Evolutionary conservation across 2,329 filamentous ascomycete genomes (phyloP), one percentile per base, ranked within the genome.

Genomic region (Trichophyton simii): DNA sequence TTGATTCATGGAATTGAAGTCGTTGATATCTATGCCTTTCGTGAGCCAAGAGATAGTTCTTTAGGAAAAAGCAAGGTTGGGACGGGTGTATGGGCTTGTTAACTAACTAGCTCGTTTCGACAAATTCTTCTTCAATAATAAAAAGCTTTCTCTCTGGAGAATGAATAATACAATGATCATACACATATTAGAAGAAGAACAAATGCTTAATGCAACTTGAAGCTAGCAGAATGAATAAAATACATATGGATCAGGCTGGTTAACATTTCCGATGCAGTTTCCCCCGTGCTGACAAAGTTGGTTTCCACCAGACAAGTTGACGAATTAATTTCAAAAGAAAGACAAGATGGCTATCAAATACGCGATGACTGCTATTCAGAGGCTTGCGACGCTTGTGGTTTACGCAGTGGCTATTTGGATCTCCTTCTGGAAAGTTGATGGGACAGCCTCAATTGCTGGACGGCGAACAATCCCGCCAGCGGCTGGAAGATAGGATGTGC

Each of bases 401-500:
- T 55, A 55, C 28, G 72, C 73, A 50, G 67, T 63, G 44, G 72
- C 68, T 55, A 67, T 59, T 55, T 68, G 68, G 61, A 70, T 67
- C 20, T 63, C 58, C 20, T 54, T 38, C 57, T 65, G 63, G 13
- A 65, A 65, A 13, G 64, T 60, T 57, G 70, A 67, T 25, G 75
- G 75, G 41, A 78, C 73, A 36, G 74, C 68, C 65, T 78, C 76
- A 60, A 72, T 73, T 70, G 73, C 89, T 76, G 85, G 85, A 60
- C 86, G 86, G 79, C 92, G 94, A 66, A 96, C 82, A 68, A 97
- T 96, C 73, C 92, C 92, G 72, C 92, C 92, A 38, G 91, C 95
- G 61, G 95, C 88, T 8, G 92, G 92, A 57, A 97, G 82, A 70
- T 83, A 83, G 62, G 88, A 91, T 71, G 84, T 80, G 60, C 78